Percentiles rank a stretch among this genome's conserved stretches.
phyloP scores from a whole-genome alignment of 1,284 basidiomycete genomes.

The Malassezia psittaci region DNA sequence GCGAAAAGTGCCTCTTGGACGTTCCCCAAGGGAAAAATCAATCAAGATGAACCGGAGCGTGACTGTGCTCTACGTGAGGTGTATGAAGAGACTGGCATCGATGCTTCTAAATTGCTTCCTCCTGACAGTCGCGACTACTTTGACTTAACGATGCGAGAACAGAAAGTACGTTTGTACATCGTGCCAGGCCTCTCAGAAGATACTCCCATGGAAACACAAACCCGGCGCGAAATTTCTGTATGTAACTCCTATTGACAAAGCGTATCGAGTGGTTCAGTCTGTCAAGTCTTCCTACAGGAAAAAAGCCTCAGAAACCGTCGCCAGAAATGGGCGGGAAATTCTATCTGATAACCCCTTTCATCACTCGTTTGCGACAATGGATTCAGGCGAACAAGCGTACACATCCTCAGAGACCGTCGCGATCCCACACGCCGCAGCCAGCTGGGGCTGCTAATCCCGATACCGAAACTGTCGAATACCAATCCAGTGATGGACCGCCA shows the following conservation, averaged over 20 bases:
- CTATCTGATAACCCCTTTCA: conserved; percentile 91
- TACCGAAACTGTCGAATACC: background rate
- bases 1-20: conserved; percentile 93
- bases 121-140: conserved; percentile 56
- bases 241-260: conserved; percentile 53
- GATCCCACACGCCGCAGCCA: background rate
- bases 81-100: conserved; percentile 50
- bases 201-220: conserved; percentile 81
- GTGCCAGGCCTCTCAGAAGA: conserved; percentile 81
- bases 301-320: conserved; percentile 59
- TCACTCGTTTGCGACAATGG: conserved; percentile 50
- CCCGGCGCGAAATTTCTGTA: conserved; percentile 96
- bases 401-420: conserved; percentile 20
- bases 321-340: conserved; percentile 59
- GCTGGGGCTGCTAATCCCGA: background rate
- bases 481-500: too few species aligned
- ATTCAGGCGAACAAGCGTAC: conserved; percentile 36
- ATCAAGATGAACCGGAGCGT: conserved; percentile 60
- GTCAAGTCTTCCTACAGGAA: conserved; percentile 85
- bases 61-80: conserved; percentile 52
- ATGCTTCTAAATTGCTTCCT: conserved; percentile 31
- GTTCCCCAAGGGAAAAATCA: conserved; percentile 98
- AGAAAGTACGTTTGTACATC: conserved; percentile 82
- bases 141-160: conserved; percentile 75
- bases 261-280: conserved; percentile 94